phyloP scores from a whole-genome alignment of 352 stramenopile species.

The Pythium rhizo-oryzae region DNA sequence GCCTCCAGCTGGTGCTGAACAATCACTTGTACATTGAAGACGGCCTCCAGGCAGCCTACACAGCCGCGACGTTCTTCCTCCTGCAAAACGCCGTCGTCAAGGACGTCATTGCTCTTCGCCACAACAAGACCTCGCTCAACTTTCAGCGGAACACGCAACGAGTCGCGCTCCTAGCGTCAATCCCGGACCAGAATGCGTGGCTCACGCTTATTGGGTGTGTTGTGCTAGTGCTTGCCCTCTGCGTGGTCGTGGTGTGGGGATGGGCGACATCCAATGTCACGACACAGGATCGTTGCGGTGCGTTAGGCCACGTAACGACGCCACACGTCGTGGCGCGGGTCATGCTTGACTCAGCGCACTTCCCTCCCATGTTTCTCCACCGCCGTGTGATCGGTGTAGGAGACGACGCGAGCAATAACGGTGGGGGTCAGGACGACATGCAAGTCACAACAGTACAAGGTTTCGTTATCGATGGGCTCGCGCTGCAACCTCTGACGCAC shows the following conservation, averaged over 20 bases:
- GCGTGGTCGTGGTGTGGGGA: neutral
- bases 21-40: conserved; percentile 7
- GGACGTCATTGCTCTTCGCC: too few species aligned
- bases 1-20: neutral
- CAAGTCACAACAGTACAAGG: too few species aligned
- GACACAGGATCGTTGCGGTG: too few species aligned
- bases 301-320: neutral
- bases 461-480: too few species aligned
- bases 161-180: neutral
- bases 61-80: conserved; percentile 5
- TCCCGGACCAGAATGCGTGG: neutral
- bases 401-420: too few species aligned
- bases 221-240: neutral
- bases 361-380: neutral
- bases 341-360: neutral
- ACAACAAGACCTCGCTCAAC: neutral
- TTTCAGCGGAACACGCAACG: neutral
- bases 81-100: conserved; percentile 4
- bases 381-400: neutral
- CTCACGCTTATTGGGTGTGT: neutral
- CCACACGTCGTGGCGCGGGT: neutral
- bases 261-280: too few species aligned
- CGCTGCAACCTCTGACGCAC: too few species aligned
- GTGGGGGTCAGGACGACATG: too few species aligned
- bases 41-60: conserved; percentile 2